A percentile compares a stretch with the other conserved stretches of the same genome.
These are phyloP conservation scores for Astraeus odoratus DNA, from an alignment of 768 basidiomycete species.

Conservation along the genomic window DNA sequence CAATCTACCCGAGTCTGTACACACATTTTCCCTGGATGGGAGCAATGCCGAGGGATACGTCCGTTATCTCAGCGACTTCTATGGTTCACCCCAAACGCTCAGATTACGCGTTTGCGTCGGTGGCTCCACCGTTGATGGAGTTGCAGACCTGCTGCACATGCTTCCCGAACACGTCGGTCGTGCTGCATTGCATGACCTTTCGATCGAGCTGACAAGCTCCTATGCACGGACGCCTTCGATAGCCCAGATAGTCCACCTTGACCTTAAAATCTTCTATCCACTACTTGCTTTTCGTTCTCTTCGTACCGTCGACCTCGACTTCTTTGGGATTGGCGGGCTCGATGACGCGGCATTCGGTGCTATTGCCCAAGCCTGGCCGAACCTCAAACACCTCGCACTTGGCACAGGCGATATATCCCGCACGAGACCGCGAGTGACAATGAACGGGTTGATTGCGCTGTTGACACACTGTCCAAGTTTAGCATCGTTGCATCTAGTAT, in stretches of 20 bases:
- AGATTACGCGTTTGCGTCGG: slow-evolving; percentile 19
- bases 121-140: slow-evolving; percentile 15
- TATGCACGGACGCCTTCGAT: slow-evolving; percentile 16
- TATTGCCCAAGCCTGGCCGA: slow-evolving; percentile 6
- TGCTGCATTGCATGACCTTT: slow-evolving; percentile 5
- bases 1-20: slow-evolving; percentile 10
- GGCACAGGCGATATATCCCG: slow-evolving; percentile 14
- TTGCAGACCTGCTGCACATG: slow-evolving; percentile 7
- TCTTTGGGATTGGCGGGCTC: slow-evolving; percentile 11
- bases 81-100: slow-evolving; percentile 12
- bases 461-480: slow-evolving; percentile 14
- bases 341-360: slow-evolving; percentile 13
- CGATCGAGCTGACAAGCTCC: slow-evolving; percentile 19
- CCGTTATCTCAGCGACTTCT: slow-evolving; percentile 14
- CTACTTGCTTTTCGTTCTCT: slow-evolving; percentile 11
- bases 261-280: slow-evolving; percentile 8
- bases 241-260: slow-evolving; percentile 18
- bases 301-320: slow-evolving; percentile 15
- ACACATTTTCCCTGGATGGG: slow-evolving; percentile 16
- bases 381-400: neutral
- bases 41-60: slow-evolving; percentile 16
- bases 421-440: slow-evolving; percentile 12
- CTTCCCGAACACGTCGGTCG: slow-evolving; percentile 12
- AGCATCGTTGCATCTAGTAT: slow-evolving; percentile 15
- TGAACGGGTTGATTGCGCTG: slow-evolving; percentile 15